Conservation (phyloP, 805 yeast genomes). For the Schizosaccharomyces osmophilus region DNA sequence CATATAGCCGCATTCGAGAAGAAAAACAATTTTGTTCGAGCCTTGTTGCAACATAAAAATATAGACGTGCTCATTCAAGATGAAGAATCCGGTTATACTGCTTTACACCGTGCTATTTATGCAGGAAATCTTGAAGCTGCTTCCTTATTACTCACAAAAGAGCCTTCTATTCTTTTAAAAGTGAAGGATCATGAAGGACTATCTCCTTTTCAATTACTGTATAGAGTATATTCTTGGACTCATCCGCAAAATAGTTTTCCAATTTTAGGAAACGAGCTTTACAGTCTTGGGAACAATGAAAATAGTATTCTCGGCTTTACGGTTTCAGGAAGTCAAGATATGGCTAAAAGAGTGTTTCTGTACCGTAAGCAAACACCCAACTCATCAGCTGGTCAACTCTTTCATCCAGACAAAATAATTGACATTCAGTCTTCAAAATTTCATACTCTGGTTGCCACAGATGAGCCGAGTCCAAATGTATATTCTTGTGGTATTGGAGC, state of each 20-base stretch:
- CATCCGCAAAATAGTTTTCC: background rate
- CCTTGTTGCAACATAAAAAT: constrained; percentile 24
- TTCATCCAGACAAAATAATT: constrained; percentile 22
- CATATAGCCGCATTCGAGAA: constrained; percentile 31
- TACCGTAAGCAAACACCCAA: constrained; percentile 5
- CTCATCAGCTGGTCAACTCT: constrained; percentile 8
- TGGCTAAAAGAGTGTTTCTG: constrained; percentile 20
- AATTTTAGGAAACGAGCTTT: constrained; percentile 23
- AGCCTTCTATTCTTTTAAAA: background rate
- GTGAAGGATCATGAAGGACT: constrained; percentile 39
- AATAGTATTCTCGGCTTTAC: constrained; percentile 45
- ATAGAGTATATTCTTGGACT: background rate
- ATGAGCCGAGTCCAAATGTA: constrained; percentile 22
- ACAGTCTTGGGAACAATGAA: constrained; percentile 37
- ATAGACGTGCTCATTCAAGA: constrained; percentile 28
- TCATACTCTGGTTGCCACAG: constrained; percentile 38
- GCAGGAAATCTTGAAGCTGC: constrained; percentile 34
- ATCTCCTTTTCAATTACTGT: constrained; percentile 20
- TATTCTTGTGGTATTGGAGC: constrained; percentile 43
- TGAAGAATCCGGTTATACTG: constrained; percentile 59
- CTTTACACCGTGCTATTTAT: constrained; percentile 45
- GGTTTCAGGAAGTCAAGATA: constrained; percentile 27
- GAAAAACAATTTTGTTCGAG: constrained; percentile 22
- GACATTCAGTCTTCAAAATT: constrained; percentile 33
- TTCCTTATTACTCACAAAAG: constrained; percentile 13